phyloP scores from a whole-genome alignment of 148 eudicot species.

The Pharnaceum exiguum region DNA sequence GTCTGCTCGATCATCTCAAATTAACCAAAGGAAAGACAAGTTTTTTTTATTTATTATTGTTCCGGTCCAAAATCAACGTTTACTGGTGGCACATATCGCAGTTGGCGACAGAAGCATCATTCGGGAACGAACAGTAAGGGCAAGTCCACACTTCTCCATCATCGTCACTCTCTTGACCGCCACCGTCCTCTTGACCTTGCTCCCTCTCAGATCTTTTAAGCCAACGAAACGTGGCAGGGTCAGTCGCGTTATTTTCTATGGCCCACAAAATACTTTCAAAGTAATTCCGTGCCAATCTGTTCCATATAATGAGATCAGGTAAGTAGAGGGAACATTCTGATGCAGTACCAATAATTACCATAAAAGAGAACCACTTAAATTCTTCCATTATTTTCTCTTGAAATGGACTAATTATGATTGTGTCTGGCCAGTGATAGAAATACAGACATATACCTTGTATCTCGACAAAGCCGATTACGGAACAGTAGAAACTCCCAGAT shows the following conservation, averaged over 20 bases:
- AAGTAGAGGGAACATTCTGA: no score
- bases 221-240: not conserved
- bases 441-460: slow-evolving; percentile 2
- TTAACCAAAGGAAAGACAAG: no score
- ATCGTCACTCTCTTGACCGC: no score
- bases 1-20: no score
- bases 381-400: no score
- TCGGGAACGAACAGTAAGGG: slow-evolving; percentile 8
- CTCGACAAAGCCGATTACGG: not conserved
- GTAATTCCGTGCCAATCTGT: slow-evolving; percentile 16
- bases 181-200: not conserved
- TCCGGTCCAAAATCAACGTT: not conserved
- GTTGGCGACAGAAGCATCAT: not conserved
- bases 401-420: no score
- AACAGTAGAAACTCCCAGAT: not conserved
- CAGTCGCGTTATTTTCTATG: not conserved
- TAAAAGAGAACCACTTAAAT: no score
- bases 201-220: not conserved
- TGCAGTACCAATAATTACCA: no score
- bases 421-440: not conserved
- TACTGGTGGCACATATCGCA: slow-evolving; percentile 18
- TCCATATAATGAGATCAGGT: not conserved
- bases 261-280: slow-evolving; percentile 11
- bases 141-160: not conserved
- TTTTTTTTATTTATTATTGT: no score